phyloP scores from a whole-genome alignment of 148 eudicot genomes.

The Beta vulgaris region DNA sequence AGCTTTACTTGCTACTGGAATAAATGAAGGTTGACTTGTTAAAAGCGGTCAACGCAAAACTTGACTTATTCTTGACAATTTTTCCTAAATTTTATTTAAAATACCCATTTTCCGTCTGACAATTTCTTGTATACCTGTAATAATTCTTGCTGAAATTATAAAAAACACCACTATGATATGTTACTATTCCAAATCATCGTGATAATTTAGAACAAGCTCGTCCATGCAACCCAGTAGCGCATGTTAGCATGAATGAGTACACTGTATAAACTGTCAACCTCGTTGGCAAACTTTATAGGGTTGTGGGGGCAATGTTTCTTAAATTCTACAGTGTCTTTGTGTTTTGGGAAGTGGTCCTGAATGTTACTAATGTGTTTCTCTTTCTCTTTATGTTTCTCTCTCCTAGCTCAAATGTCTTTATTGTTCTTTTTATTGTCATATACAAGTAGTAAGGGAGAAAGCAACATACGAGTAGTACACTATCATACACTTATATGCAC shows the following conservation, averaged over 20 bases:
- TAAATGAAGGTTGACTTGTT: no score
- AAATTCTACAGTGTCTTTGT: constrained; percentile 52
- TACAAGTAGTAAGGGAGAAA: no score
- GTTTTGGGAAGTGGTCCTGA: constrained; percentile 49
- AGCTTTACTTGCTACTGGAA: no score
- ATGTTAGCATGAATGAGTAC: constrained; percentile 23
- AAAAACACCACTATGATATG: no score
- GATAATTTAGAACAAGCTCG: no score
- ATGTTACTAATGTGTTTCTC: constrained; percentile 19
- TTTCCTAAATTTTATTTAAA: no score
- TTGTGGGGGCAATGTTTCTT: constrained; percentile 59
- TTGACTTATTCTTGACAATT: no score
- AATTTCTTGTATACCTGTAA: no score
- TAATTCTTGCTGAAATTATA: no score
- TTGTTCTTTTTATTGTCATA: constrained; percentile 23
- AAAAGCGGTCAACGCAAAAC: no score
- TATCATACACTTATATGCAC: background rate
- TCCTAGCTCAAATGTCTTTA: constrained; percentile 23
- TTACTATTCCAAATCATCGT: no score
- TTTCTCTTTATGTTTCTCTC: constrained; percentile 1
- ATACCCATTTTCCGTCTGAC: no score
- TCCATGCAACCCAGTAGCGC: constrained; percentile 25
- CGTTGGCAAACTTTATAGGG: constrained; percentile 39
- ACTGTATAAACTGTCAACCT: constrained; percentile 44
- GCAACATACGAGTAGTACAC: background rate